Conservation (phyloP, 345 rosid genomes). For the Bruguiera sexangula region DNA sequence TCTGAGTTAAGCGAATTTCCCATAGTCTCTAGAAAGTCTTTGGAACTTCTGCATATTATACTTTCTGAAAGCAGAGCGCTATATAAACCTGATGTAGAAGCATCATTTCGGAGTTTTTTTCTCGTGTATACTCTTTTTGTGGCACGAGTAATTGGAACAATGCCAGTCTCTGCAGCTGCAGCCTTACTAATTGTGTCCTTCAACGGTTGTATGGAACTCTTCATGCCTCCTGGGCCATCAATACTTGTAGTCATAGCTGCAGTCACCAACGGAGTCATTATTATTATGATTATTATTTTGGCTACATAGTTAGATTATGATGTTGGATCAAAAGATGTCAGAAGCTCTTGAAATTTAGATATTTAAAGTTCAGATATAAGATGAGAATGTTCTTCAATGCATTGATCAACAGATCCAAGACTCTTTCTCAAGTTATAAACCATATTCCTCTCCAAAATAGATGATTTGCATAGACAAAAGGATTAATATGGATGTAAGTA, state of each 20-base stretch:
- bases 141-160: constrained; percentile 20
- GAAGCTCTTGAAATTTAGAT: too few relatives aligned
- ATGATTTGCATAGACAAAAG: too few relatives aligned
- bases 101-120: constrained; percentile 36
- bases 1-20: constrained; percentile 28
- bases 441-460: too few relatives aligned
- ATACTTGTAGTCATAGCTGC: constrained; percentile 17
- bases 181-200: constrained; percentile 17
- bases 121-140: constrained; percentile 48
- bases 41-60: constrained; percentile 33
- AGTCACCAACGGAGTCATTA: not conserved
- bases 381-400: too few relatives aligned
- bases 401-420: too few relatives aligned
- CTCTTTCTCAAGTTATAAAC: too few relatives aligned
- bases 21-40: constrained; percentile 25
- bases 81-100: constrained; percentile 18
- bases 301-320: too few relatives aligned
- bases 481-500: too few relatives aligned
- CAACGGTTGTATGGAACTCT: constrained; percentile 15
- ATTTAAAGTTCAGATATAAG: too few relatives aligned
- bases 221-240: constrained; percentile 11
- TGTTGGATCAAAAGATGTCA: too few relatives aligned
- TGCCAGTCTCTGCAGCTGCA: constrained; percentile 17
- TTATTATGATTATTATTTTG: not conserved
- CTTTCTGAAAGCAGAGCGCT: constrained; percentile 48